A percentile compares a stretch with the other conserved stretches of the same genome.
Conservation (phyloP, 352 stramenopile genomes). For the Globisporangium mamillatum region DNA sequence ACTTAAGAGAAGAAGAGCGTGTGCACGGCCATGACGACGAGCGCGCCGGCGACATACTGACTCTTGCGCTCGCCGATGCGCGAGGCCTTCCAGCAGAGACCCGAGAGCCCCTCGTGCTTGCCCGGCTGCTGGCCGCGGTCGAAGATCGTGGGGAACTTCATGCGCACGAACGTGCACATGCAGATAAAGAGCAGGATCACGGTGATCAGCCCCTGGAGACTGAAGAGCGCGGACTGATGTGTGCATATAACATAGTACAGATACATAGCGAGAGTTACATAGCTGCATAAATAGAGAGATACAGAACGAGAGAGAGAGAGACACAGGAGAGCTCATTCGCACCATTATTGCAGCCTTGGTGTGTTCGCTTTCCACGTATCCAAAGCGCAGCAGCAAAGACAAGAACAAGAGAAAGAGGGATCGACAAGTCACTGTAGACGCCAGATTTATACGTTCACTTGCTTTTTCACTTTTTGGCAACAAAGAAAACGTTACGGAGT, state of each 20-base stretch:
- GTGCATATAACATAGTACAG: neutral
- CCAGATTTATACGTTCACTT: constrained; percentile 19
- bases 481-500: constrained; percentile 11
- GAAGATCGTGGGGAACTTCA: constrained; percentile 95
- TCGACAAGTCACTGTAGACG: constrained; percentile 11
- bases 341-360: constrained; percentile 2
- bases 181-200: constrained; percentile 97
- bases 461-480: neutral
- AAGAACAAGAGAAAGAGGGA: neutral
- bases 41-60: constrained; percentile 77
- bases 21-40: constrained; percentile 90
- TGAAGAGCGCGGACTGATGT: constrained; percentile 94
- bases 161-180: constrained; percentile 95
- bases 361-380: constrained; percentile 9
- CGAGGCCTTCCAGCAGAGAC: constrained; percentile 91
- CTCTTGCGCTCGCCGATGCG: constrained; percentile 92
- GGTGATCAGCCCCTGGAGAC: constrained; percentile 95
- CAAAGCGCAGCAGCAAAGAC: neutral
- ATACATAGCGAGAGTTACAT: neutral
- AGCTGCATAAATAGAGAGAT: neutral
- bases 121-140: constrained; percentile 80
- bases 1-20: constrained; percentile 87
- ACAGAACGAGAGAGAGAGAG: neutral
- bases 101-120: constrained; percentile 85
- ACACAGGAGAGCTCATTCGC: neutral